Percentiles rank a stretch among this genome's conserved stretches.
Evolutionary conservation across 352 stramenopile species (phyloP).

Genomic region (Phytophthora melonis): DNA sequence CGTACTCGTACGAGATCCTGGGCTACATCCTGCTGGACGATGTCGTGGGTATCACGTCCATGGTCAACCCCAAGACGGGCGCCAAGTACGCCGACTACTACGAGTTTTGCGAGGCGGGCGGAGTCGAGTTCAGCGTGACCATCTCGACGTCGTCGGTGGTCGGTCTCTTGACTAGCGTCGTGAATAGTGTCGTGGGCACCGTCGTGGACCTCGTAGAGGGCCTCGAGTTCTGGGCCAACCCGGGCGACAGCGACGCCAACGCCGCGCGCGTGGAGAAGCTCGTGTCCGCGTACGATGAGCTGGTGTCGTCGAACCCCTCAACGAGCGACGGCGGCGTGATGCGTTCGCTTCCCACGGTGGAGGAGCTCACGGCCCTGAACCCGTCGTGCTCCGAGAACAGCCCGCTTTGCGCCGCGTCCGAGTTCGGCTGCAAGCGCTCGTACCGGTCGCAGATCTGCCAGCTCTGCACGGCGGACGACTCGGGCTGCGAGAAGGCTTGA

Average conservation of each 20-base stretch:
- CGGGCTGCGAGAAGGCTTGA: constrained; percentile 47
- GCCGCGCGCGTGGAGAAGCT: constrained; percentile 50
- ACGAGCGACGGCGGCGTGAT: constrained; percentile 59
- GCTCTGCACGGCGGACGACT: constrained; percentile 46
- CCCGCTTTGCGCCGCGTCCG: constrained; percentile 49
- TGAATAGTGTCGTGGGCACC: constrained; percentile 7
- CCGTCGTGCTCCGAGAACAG: constrained; percentile 72
- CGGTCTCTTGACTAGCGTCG: constrained; percentile 16
- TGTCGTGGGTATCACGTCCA: constrained; percentile 76
- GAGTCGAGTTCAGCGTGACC: constrained; percentile 54
- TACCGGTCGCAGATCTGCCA: constrained; percentile 74
- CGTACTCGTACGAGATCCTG: constrained; percentile 71
- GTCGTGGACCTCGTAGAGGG: constrained; percentile 42
- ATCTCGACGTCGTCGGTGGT: constrained; percentile 20
- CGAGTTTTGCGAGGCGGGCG: constrained; percentile 71
- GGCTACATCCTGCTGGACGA: constrained; percentile 73
- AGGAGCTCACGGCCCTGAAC: constrained; percentile 49
- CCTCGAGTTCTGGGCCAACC: constrained; percentile 75
- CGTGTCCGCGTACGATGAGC: constrained; percentile 58
- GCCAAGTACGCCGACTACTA: constrained; percentile 59
- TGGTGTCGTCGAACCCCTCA: constrained; percentile 39
- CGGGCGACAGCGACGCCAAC: constrained; percentile 55
- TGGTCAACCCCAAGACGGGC: constrained; percentile 59
- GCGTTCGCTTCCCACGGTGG: constrained; percentile 49
- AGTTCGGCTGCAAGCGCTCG: constrained; percentile 67